These are phyloP conservation scores for Peterozyma toletana DNA, from an alignment of 805 yeast genomes.

Conservation along the genomic window DNA sequence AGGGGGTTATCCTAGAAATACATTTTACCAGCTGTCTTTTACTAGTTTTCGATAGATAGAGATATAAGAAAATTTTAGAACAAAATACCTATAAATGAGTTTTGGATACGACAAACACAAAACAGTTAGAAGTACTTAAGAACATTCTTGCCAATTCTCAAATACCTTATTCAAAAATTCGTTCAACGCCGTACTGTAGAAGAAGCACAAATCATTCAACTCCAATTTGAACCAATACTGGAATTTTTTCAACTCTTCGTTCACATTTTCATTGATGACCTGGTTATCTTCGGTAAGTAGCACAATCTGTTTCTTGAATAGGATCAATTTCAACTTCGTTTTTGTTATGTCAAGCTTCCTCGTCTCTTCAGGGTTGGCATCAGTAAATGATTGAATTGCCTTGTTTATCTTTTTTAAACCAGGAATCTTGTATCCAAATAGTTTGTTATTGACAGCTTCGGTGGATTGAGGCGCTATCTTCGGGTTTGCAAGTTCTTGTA, in stretches of 20 bases:
- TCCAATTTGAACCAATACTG: constrained; percentile 24
- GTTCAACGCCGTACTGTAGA: constrained; percentile 16
- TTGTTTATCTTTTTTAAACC: constrained; percentile 26
- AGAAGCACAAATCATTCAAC: constrained; percentile 12
- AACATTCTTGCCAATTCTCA: constrained; percentile 19
- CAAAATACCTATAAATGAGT: no score
- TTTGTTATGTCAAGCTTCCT: constrained; percentile 21
- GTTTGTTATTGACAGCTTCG: constrained; percentile 10
- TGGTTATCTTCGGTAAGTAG: constrained; percentile 18
- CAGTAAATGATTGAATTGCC: constrained; percentile 24
- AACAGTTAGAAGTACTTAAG: no score
- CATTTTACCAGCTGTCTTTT: no score
- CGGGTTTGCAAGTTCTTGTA: constrained; percentile 17
- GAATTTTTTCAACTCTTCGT: constrained; percentile 18
- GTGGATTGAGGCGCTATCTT: constrained; percentile 18
- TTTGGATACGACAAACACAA: no score
- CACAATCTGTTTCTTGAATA: constrained; percentile 22
- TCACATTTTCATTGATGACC: constrained; percentile 16
- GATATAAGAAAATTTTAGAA: no score
- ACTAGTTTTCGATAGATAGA: no score
- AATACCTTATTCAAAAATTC: constrained; percentile 16
- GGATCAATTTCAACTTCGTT: constrained; percentile 20
- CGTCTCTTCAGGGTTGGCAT: constrained; percentile 25
- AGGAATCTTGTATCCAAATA: constrained; percentile 24
- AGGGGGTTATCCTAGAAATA: no score